Base-by-base conservation (phyloP, 73 alveolate species). In the Paramecium primaurelia region DNA sequence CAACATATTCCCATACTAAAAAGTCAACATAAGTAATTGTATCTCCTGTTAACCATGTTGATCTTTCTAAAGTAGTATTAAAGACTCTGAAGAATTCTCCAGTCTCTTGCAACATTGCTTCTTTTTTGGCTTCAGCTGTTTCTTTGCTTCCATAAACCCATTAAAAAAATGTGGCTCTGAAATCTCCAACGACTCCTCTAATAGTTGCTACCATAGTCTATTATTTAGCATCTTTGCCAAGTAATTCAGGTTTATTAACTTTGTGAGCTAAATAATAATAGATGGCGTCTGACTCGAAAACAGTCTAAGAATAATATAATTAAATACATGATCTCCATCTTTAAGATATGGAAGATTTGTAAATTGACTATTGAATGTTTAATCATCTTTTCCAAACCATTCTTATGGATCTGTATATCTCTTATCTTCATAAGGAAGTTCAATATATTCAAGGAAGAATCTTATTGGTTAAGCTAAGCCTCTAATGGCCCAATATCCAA, bases 301-400 rank as follows among this genome's bases (percentile, higher is more conserved):
- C 30, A 36, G 45, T 34, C 38, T 86, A 58, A 11, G 4, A n/a
- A 12, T 14, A 36, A 30, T 73, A 10, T 20, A 32, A 7, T 71
- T 10, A 30, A 71, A 37, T 86, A 54, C 69, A 18, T 54, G 69
- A 45, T 40, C 73, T 30, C 95, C 94, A 83, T 92, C 95, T 30
- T 68, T 51, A 36, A 92, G 54, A 54, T 92, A 92, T 7, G 95
- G 95, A 42, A 92, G 95, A 86, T 92, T 92, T 3, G 69, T 54
- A 54, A 54, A 54, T n/a, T 20, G 59, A 93, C 90, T 34, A 92
- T 71, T 25, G 42, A 71, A 38, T 25, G 88, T 25, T 51, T 86
- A 51, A 51, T 49, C 38, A 8, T 86, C 94, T 8, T 38, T 49
- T 54, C 77, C 58, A 86, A 59, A 51, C 94, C 59, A 93, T 77